These are phyloP conservation scores for Knoxdaviesia proteae DNA, from an alignment of 2,329 filamentous ascomycete species.

Conservation along the genomic window DNA sequence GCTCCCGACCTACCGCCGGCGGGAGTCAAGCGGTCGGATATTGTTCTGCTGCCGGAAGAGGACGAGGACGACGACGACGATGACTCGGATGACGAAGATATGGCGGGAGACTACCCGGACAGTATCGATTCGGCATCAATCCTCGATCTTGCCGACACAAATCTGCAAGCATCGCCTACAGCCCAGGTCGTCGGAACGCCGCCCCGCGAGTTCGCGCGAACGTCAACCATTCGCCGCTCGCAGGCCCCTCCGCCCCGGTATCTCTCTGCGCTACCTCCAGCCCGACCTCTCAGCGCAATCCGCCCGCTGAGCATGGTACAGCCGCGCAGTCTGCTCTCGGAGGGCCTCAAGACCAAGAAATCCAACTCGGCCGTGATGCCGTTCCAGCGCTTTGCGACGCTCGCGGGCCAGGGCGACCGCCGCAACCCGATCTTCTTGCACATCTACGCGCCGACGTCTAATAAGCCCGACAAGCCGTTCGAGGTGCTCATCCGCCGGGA, in stretches of 20 bases:
- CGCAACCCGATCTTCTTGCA: slow-evolving; percentile 52
- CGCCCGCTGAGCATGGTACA: slow-evolving; percentile 45
- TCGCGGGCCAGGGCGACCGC: slow-evolving; percentile 59
- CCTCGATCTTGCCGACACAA: slow-evolving; percentile 41
- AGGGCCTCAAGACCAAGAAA: slow-evolving; percentile 51
- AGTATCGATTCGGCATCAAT: slow-evolving; percentile 54
- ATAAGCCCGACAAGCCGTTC: slow-evolving; percentile 40
- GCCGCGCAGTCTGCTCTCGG: slow-evolving; percentile 50
- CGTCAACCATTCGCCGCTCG: slow-evolving; percentile 43
- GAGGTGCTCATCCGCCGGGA: slow-evolving; percentile 52
- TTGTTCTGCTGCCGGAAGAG: slow-evolving; percentile 32
- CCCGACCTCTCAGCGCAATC: slow-evolving; percentile 43
- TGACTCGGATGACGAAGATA: slow-evolving; percentile 41
- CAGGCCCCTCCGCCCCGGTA: slow-evolving; percentile 33
- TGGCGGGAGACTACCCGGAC: slow-evolving; percentile 38
- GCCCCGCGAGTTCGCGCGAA: slow-evolving; percentile 35
- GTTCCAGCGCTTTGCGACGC: slow-evolving; percentile 54
- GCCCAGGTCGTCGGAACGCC: slow-evolving; percentile 42
- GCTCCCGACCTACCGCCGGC: slow-evolving; percentile 10
- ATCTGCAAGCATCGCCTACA: slow-evolving; percentile 30
- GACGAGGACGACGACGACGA: slow-evolving; percentile 34
- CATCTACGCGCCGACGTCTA: slow-evolving; percentile 56
- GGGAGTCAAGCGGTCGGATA: slow-evolving; percentile 22
- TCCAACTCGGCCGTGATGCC: slow-evolving; percentile 47
- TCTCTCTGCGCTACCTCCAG: slow-evolving; percentile 48